Evolutionary conservation across 169 alveolate species (phyloP).

Genomic region (Plasmodium coatneyi): DNA sequence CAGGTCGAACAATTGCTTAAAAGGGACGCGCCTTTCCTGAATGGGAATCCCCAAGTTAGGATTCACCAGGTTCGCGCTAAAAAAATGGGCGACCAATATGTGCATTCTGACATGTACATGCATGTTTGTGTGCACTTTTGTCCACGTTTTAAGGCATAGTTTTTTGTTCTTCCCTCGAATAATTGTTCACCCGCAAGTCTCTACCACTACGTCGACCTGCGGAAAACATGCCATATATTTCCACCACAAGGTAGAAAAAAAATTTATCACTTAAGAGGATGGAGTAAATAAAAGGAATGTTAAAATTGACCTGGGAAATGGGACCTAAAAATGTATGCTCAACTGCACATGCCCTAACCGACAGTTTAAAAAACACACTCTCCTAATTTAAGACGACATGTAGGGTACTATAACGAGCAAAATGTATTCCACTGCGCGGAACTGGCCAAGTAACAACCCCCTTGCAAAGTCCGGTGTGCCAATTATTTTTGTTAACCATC

Average conservation of each 20-base stretch:
- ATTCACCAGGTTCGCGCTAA: background rate
- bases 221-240: background rate
- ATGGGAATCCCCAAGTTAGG: background rate
- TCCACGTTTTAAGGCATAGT: background rate
- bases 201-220: background rate
- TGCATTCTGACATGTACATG: background rate
- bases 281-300: background rate
- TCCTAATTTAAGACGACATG: background rate
- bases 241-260: background rate
- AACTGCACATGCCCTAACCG: background rate
- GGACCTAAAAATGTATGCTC: background rate
- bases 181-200: background rate
- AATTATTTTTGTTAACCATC: background rate
- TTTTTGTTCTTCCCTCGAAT: background rate
- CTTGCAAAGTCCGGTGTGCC: background rate
- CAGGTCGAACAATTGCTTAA: background rate
- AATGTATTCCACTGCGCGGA: background rate
- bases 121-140: background rate
- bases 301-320: background rate
- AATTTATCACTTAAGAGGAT: background rate
- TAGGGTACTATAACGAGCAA: background rate
- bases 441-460: background rate
- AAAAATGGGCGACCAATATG: background rate
- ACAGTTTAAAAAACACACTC: background rate
- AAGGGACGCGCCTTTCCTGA: background rate